Evolutionary conservation across 345 rosid genomes (phyloP).

Genomic region (Litchi chinensis): DNA sequence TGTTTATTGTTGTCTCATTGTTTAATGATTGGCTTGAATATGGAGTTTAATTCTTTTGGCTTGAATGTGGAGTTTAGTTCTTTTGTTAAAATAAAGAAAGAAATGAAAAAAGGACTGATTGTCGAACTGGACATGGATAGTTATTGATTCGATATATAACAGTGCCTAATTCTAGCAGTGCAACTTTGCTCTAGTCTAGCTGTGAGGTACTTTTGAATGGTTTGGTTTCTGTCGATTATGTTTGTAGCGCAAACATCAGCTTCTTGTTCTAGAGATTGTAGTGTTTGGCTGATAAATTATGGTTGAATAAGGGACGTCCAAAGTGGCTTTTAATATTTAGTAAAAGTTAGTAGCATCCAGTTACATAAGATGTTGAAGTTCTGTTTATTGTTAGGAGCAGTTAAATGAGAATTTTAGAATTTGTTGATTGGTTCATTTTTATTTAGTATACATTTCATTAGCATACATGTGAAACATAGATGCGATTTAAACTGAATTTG

Average conservation of each 20-base stretch:
- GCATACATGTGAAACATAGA: background rate
- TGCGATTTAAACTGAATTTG: background rate
- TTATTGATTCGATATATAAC: background rate
- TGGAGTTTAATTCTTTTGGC: background rate
- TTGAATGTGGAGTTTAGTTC: background rate
- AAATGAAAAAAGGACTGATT: background rate
- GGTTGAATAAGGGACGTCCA: background rate
- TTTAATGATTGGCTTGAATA: background rate
- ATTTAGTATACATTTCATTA: background rate
- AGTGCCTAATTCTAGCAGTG: background rate
- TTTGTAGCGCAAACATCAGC: slow-evolving; percentile 19
- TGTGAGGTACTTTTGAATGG: background rate
- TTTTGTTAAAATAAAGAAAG: background rate
- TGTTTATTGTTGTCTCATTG: background rate
- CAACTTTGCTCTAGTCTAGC: background rate
- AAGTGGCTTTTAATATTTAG: background rate
- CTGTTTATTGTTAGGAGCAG: background rate
- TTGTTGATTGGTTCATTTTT: background rate
- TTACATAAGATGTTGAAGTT: background rate
- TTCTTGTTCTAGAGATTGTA: slow-evolving; percentile 15
- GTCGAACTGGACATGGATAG: background rate
- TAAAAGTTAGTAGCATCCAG: background rate
- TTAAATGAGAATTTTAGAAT: background rate
- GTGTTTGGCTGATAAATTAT: background rate
- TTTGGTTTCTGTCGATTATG: background rate